Percentiles rank a stretch among this genome's conserved stretches.
phyloP scores from a whole-genome alignment of 2,329 filamentous ascomycete genomes.

The Trichophyton benhamiae region DNA sequence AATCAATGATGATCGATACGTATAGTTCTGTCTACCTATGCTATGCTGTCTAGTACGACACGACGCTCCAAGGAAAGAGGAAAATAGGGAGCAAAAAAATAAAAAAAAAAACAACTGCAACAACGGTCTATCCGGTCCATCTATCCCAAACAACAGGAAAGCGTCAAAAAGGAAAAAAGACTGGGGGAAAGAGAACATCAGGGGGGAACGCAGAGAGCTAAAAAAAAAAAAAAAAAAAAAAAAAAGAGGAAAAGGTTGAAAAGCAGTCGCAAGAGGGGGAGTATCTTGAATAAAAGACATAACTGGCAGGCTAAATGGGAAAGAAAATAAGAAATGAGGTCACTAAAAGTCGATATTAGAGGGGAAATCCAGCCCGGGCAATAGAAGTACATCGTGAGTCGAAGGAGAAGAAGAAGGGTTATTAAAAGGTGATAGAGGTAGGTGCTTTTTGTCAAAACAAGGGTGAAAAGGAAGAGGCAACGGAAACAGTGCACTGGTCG shows the following conservation, averaged over 20 bases:
- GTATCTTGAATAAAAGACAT: background rate
- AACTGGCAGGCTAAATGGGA: background rate
- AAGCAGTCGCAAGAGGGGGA: slow-evolving; percentile 1
- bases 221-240: no score
- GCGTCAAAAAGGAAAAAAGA: background rate
- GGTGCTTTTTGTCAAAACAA: background rate
- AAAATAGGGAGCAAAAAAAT: background rate
- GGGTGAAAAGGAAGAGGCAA: background rate
- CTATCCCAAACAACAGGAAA: slow-evolving; percentile 3
- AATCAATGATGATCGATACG: background rate
- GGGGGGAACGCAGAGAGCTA: background rate
- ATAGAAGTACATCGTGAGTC: background rate
- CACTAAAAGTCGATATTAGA: background rate
- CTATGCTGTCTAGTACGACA: background rate
- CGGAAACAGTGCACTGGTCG: background rate
- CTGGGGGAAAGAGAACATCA: background rate
- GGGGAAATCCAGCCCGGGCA: slow-evolving; percentile 4
- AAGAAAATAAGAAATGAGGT: background rate
- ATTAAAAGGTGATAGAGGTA: slow-evolving; percentile 1
- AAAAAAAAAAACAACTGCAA: background rate
- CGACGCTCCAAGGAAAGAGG: background rate
- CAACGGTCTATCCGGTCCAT: slow-evolving; percentile 1
- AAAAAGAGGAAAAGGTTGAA: background rate
- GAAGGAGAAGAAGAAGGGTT: background rate
- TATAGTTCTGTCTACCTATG: slow-evolving; percentile 4